Evolutionary conservation across 2,329 filamentous ascomycete species (phyloP).

Genomic region (Emericellopsis atlantica): DNA sequence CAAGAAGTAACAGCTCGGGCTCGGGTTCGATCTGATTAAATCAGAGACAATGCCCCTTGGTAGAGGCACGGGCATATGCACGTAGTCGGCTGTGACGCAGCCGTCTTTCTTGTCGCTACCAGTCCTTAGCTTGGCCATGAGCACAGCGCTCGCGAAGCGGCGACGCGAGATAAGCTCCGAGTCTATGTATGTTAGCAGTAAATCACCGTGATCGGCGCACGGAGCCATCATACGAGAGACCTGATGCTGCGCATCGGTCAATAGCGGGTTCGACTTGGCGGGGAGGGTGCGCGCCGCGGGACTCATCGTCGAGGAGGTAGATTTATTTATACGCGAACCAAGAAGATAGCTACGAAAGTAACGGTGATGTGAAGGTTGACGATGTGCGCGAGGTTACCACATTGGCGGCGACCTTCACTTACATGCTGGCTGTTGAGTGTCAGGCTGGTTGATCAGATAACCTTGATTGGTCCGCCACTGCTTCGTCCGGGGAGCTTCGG

Average conservation of each 20-base stretch:
- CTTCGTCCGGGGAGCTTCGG: too few relatives aligned
- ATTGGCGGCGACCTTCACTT: too few relatives aligned
- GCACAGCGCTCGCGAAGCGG: constrained; percentile 82
- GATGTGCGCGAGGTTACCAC: too few relatives aligned
- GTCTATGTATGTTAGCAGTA: constrained; percentile 33
- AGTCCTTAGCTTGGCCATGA: constrained; percentile 62
- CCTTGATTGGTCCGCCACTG: too few relatives aligned
- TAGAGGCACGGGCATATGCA: constrained; percentile 82
- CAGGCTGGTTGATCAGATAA: too few relatives aligned
- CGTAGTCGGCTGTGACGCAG: constrained; percentile 85
- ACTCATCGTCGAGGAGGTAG: not conserved
- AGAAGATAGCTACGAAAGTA: too few relatives aligned
- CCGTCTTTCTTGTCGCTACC: constrained; percentile 29
- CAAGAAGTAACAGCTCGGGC: constrained; percentile 88
- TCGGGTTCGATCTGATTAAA: constrained; percentile 62
- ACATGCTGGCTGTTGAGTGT: too few relatives aligned
- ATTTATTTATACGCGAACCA: not conserved
- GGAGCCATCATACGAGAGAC: not conserved
- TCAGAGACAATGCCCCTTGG: constrained; percentile 86
- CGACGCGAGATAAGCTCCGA: constrained; percentile 68
- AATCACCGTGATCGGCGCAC: constrained; percentile 2
- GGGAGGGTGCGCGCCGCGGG: constrained; percentile 2
- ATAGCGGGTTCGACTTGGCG: constrained; percentile 3
- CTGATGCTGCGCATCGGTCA: not conserved
- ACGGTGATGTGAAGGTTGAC: too few relatives aligned